Evolutionary conservation across 2,329 filamentous ascomycete species (phyloP).

Genomic region (Hypoxylon sp.): DNA sequence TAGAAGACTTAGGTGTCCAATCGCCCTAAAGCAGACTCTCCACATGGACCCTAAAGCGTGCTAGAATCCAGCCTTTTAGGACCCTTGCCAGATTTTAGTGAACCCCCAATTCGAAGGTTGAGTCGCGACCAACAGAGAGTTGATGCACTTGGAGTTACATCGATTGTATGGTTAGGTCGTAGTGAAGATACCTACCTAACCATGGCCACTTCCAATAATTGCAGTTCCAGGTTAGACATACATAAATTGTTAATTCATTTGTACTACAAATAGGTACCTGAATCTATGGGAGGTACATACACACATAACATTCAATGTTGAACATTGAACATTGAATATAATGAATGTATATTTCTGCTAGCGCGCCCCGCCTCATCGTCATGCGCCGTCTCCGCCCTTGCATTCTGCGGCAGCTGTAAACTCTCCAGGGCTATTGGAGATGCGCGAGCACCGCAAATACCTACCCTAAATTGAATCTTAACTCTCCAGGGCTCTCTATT

Average conservation of each 20-base stretch:
- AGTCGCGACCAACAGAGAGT: not conserved
- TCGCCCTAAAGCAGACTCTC: conserved; percentile 21
- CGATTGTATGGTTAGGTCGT: not conserved
- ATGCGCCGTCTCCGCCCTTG: conserved; percentile 38
- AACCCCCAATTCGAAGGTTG: conserved; percentile 15
- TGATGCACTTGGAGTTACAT: conserved; percentile 18
- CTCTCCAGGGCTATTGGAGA: conserved; percentile 14
- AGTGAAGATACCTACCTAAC: not conserved
- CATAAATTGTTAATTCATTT: not conserved
- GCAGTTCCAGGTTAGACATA: too few species aligned
- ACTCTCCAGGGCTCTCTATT: conserved; percentile 1
- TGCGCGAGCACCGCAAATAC: conserved; percentile 31
- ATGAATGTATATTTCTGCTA: not conserved
- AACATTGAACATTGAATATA: too few species aligned
- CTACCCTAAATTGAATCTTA: conserved; percentile 30
- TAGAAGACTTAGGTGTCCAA: conserved; percentile 18
- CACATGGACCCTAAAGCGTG: conserved; percentile 22
- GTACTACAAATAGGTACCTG: not conserved
- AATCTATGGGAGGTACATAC: not conserved
- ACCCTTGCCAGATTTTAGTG: conserved; percentile 4
- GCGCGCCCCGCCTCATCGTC: conserved; percentile 34
- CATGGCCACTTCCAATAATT: not conserved
- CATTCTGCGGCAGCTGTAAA: conserved; percentile 26
- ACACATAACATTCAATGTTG: too few species aligned
- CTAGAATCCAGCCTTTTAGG: conserved; percentile 1